These are phyloP conservation scores for Pseudotsuga menziesii DNA, from an alignment of 75 land plant species.

Conservation along the genomic window DNA sequence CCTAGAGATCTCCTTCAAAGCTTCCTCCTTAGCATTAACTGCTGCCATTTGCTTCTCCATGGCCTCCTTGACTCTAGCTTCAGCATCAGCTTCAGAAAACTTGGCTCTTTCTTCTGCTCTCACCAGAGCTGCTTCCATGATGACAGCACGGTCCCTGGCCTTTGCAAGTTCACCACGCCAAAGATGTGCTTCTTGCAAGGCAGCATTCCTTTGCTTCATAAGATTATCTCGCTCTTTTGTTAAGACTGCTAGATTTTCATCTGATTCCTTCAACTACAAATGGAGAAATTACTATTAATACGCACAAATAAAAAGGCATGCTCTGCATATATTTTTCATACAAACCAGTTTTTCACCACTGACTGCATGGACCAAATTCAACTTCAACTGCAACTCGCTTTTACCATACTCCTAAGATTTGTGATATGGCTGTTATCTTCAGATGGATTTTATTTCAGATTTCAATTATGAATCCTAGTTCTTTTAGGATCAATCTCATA, in stretches of 20 bases:
- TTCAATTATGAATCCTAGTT: background rate
- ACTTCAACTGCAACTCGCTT: background rate
- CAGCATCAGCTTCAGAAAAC: constrained; percentile 57
- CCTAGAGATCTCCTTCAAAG: constrained; percentile 29
- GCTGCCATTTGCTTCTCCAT: constrained; percentile 38
- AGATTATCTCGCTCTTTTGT: constrained; percentile 53
- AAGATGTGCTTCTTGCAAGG: constrained; percentile 74
- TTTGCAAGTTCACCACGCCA: constrained; percentile 94
- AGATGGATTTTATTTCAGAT: background rate
- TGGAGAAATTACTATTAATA: background rate
- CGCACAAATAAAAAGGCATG: background rate
- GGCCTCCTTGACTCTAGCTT: constrained; percentile 52
- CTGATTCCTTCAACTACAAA: constrained; percentile 18
- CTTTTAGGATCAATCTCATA: background rate
- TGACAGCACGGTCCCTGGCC: constrained; percentile 77
- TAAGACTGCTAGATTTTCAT: constrained; percentile 37
- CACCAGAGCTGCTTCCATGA: constrained; percentile 70
- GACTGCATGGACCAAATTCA: background rate
- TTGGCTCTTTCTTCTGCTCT: constrained; percentile 74
- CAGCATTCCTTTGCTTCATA: constrained; percentile 68
- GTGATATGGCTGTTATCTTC: background rate
- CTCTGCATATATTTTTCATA: background rate
- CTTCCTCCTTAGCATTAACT: constrained; percentile 50
- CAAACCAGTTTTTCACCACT: background rate
- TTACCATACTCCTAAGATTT: background rate